Conservation (phyloP, 2,329 filamentous ascomycete genomes). For the Harringtonia lauricola region DNA sequence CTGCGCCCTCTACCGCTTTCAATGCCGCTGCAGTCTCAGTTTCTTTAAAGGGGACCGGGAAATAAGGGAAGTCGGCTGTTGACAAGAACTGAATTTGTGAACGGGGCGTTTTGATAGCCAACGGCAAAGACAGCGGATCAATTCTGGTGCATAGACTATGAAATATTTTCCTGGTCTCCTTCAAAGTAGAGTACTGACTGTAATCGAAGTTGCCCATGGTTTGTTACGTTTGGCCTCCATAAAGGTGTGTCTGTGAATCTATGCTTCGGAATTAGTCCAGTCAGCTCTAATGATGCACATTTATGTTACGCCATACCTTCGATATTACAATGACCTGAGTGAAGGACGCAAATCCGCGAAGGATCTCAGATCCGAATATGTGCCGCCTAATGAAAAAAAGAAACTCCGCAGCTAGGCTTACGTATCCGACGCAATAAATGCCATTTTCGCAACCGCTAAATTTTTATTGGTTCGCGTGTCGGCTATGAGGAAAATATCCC, state of each 20-base stretch:
- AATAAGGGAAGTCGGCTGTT: slow-evolving; percentile 12
- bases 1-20: slow-evolving; percentile 34
- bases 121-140: slow-evolving; percentile 2
- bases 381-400: no score
- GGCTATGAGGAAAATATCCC: no score
- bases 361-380: no score
- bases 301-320: no score
- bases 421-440: no score
- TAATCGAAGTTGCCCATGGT: no score
- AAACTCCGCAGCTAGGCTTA: no score
- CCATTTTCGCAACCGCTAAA: no score
- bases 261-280: not conserved
- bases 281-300: no score
- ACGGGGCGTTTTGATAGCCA: slow-evolving; percentile 1
- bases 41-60: slow-evolving; percentile 12
- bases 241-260: not conserved
- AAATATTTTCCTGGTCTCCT: slow-evolving; percentile 16
- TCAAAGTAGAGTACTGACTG: slow-evolving; percentile 8
- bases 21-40: slow-evolving; percentile 8
- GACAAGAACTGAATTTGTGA: slow-evolving; percentile 6
- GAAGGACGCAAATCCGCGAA: no score
- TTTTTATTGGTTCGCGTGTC: no score
- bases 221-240: not conserved
- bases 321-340: no score
- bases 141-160: not conserved